These are phyloP conservation scores for Cryptosporidium viatorum DNA, from an alignment of 169 alveolate genomes.

Conservation along the genomic window DNA sequence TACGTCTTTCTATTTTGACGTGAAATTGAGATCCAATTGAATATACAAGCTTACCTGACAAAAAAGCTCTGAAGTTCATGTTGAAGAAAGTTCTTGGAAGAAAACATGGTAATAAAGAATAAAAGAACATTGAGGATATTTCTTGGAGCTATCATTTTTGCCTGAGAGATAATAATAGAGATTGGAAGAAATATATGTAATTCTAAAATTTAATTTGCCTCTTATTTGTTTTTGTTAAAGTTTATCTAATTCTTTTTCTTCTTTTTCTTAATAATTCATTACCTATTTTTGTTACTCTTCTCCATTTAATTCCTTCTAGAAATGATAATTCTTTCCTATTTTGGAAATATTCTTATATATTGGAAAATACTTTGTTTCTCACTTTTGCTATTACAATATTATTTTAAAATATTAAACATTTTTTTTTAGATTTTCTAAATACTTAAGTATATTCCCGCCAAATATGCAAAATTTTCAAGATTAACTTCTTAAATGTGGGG, in stretches of 20 bases:
- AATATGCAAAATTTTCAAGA: slow-evolving; percentile 6
- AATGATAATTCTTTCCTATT: not conserved
- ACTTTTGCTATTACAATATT: no score
- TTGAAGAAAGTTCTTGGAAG: not conserved
- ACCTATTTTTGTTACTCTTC: not conserved
- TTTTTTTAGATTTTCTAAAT: not conserved
- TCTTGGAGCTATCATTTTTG: not conserved
- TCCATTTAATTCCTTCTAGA: no score
- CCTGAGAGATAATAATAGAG: not conserved
- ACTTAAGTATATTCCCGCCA: not conserved
- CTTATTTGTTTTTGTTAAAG: no score
- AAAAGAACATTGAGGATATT: not conserved
- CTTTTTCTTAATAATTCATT: not conserved
- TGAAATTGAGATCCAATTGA: not conserved
- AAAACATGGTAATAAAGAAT: not conserved
- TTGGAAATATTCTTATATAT: no score
- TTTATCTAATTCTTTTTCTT: no score
- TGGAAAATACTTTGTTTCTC: not conserved
- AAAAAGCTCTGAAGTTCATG: not conserved
- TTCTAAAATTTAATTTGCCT: no score
- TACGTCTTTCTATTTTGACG: not conserved
- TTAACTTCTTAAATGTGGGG: not conserved
- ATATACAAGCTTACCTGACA: not conserved
- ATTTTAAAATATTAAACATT: no score
- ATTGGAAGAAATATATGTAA: no score